Evolutionary conservation across 257 asterid species (phyloP).

Genomic region (Solanum microdontum): DNA sequence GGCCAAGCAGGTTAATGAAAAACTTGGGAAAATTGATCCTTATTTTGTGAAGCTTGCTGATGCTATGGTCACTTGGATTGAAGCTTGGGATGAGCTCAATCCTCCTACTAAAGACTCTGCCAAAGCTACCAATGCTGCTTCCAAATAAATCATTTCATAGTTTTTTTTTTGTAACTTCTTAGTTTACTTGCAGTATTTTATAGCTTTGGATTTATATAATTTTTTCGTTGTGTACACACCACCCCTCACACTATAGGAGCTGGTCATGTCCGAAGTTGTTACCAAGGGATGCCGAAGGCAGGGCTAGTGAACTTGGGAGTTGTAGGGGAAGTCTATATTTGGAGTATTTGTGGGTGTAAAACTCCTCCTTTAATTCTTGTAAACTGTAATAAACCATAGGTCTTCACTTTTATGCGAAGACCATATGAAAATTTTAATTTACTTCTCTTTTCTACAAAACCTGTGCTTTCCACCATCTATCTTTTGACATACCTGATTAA

Average conservation of each 20-base stretch:
- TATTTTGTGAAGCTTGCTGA: constrained; percentile 70
- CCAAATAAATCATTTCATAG: constrained; percentile 4
- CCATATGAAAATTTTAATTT: not conserved
- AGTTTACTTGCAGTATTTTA: not conserved
- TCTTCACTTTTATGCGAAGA: not conserved
- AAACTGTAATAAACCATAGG: not conserved
- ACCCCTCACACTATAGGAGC: not conserved
- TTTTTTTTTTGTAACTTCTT: not conserved
- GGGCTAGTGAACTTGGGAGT: not conserved
- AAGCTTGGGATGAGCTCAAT: constrained; percentile 88
- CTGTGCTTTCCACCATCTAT: no score
- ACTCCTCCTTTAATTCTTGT: not conserved
- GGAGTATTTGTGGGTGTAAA: not conserved
- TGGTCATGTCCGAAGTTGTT: not conserved
- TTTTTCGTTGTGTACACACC: not conserved
- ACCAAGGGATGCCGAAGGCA: not conserved
- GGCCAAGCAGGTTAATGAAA: constrained; percentile 61
- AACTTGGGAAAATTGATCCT: constrained; percentile 59
- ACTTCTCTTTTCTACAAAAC: not conserved
- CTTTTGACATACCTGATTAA: not conserved
- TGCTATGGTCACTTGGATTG: constrained; percentile 83
- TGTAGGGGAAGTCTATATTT: not conserved
- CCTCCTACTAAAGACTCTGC: constrained; percentile 21
- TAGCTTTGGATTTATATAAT: not conserved
- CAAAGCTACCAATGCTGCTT: constrained; percentile 2